phyloP scores from a whole-genome alignment of 1,284 basidiomycete species.

The Neotropicomus parvogracilis region DNA sequence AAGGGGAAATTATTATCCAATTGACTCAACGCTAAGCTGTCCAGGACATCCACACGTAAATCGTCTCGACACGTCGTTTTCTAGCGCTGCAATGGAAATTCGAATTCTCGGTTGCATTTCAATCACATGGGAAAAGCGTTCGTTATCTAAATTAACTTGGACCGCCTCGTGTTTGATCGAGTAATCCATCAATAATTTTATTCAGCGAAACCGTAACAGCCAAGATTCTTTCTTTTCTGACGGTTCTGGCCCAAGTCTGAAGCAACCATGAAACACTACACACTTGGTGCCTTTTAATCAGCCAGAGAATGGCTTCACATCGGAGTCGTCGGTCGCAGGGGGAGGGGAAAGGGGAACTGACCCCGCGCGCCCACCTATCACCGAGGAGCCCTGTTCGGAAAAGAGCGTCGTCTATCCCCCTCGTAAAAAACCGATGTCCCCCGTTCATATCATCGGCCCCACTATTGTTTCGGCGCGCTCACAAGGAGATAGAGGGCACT shows the following conservation, averaged over 20 bases:
- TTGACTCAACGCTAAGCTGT: no score
- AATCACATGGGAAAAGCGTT: constrained; percentile 7
- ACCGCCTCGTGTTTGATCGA: constrained; percentile 24
- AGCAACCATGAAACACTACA: no score
- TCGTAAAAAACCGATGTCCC: constrained; percentile 22
- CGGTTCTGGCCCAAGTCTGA: no score
- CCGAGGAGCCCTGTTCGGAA: constrained; percentile 9
- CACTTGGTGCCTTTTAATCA: background rate
- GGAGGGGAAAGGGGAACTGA: constrained; percentile 12
- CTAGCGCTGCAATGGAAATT: constrained; percentile 1
- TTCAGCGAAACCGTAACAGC: background rate
- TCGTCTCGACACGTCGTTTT: background rate
- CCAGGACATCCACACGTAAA: background rate
- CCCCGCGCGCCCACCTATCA: constrained; percentile 14
- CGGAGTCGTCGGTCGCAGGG: background rate
- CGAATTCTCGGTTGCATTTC: background rate
- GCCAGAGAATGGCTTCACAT: background rate
- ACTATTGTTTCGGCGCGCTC: constrained; percentile 14
- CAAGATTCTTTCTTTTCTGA: no score
- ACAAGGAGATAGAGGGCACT: constrained; percentile 12
- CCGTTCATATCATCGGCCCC: constrained; percentile 30
- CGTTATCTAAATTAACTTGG: constrained; percentile 16
- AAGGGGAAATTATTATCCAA: no score
- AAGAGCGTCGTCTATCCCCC: background rate
- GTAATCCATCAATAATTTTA: constrained; percentile 1